Base-by-base conservation (phyloP, 768 basidiomycete genomes). In the Phallus indusiatus region DNA sequence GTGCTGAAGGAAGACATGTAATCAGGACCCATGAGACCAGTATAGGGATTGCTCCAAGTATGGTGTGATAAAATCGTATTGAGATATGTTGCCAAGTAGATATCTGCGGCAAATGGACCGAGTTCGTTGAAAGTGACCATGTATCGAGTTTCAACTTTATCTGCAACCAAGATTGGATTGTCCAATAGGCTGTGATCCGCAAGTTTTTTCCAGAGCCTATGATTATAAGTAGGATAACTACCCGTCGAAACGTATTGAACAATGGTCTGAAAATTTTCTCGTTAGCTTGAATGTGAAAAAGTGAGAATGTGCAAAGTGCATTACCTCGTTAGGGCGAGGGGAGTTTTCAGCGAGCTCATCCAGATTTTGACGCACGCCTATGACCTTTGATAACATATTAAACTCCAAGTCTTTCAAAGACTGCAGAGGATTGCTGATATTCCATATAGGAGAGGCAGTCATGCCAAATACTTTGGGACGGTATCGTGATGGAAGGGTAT, bases 391-490 rank as follows among this genome's bases (percentile, higher is more conserved):
- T 68, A 90, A 79, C 69, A 92, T 64, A 64, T 86, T 90, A 47
- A 74, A 72, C 68, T 94, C 89, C 2, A 92, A 73, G 0, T 75
- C 75, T 20, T 73, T 67, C 18, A 94, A 72, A 2, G 88, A 87
- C 21, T 78, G 78, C 18, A 73, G 69, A 0, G 89, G 82, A 55
- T 90, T 80, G 62, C 81, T 85, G 12, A 82, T 77, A 62, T 89
- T 88, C 86, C 87, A 91, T 22, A 92, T 83, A 0, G 92, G 92
- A 17, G 89, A 92, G 0, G 93, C 93, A 0, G 93, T 94, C 85
- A 95, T 88, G 2, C 93, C 93, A 61, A 94, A 90, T n/a, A 95
- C 76, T 67, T 88, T 91, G 10, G 90, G 88, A n/a, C 86, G 76
- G 18, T 73, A 65, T 1, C 65, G 53, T 24, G 47, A 65, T 46